A percentile compares a stretch with the other conserved stretches of the same genome.
phyloP scores from a whole-genome alignment of 2,329 filamentous ascomycete species.

The Elsinoe fawcettii region DNA sequence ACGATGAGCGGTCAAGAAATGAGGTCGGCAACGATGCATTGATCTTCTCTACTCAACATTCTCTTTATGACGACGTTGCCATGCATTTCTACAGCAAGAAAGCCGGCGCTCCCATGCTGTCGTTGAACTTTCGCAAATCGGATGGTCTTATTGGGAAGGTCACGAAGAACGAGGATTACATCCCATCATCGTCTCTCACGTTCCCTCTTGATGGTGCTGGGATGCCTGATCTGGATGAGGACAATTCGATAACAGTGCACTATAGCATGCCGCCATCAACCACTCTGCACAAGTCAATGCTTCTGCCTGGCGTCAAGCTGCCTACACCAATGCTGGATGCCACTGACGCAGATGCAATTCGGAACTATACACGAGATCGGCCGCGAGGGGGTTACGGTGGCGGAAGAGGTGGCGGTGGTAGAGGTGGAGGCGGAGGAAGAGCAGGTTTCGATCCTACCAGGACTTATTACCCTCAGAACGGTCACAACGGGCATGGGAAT shows the following conservation, averaged over 20 bases:
- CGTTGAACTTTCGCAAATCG: conserved; percentile 66
- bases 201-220: conserved; percentile 66
- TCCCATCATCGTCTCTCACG: conserved; percentile 72
- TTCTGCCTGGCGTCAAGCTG: conserved; percentile 74
- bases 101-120: conserved; percentile 57
- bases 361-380: conserved; percentile 60
- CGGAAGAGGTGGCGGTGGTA: conserved; percentile 23
- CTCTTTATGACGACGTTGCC: conserved; percentile 77
- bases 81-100: conserved; percentile 89
- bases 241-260: conserved; percentile 79
- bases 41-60: conserved; percentile 74
- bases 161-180: conserved; percentile 72
- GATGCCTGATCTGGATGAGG: conserved; percentile 72
- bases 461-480: conserved; percentile 16
- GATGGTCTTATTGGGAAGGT: conserved; percentile 73
- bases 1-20: conserved; percentile 73
- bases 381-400: conserved; percentile 25
- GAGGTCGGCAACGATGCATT: conserved; percentile 71
- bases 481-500: conserved; percentile 22
- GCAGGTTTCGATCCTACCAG: conserved; percentile 12
- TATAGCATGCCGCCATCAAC: conserved; percentile 71
- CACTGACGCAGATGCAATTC: conserved; percentile 66
- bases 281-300: conserved; percentile 84
- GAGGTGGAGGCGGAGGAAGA: conserved; percentile 17
- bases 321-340: conserved; percentile 64